Base-by-base conservation (phyloP, 2,329 filamentous ascomycete species). In the Stachybotrys elegans region DNA sequence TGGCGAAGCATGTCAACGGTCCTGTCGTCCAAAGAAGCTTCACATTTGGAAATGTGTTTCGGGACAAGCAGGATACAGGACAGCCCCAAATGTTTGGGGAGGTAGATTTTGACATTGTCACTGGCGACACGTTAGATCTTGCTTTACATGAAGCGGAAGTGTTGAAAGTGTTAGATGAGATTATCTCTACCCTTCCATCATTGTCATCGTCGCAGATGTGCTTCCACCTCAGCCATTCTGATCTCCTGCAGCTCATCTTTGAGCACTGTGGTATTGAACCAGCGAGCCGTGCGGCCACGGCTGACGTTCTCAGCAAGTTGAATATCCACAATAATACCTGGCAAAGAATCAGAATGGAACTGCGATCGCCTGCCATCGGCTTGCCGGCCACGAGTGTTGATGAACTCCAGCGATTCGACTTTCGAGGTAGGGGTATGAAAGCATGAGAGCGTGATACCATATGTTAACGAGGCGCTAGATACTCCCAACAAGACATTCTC, bases 31-130 rank as follows among this genome's bases (percentile, higher is more conserved):
- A 88, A 52, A 86, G 88, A 51, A 88, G 87, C 0, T 95, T 89
- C 62, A 82, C 87, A 0, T 96, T 98, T 61, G 91, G 90, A 6
- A 84, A 78, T 25, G 90, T 97, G 1, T 97, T 89, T 59, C 81
- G 93, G 32, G 87, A 94, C 51, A 83, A 79, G 37, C 74, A 82
- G 40, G 83, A 83, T 44, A 90, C 88, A 7, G 87, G 88, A 3
- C 87, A 95, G 53, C 93, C 93, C 6, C 77, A 78, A 45, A 86
- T 84, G 57, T 86, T 88, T 60, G 86, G 88, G 9, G 93, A 97
- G 60, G 91, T 94, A 3, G 91, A 97, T 61, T 98, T 97, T 61
- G 93, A 98, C 65, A 90, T 98, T 47, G 78, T 95, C n/a, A 92
- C 90, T 1, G 78, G 81, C 36, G 84, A 91, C 53, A 84, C 85